These are phyloP conservation scores for Heliosperma pusillum DNA, from an alignment of 148 eudicot genomes.

Conservation along the genomic window DNA sequence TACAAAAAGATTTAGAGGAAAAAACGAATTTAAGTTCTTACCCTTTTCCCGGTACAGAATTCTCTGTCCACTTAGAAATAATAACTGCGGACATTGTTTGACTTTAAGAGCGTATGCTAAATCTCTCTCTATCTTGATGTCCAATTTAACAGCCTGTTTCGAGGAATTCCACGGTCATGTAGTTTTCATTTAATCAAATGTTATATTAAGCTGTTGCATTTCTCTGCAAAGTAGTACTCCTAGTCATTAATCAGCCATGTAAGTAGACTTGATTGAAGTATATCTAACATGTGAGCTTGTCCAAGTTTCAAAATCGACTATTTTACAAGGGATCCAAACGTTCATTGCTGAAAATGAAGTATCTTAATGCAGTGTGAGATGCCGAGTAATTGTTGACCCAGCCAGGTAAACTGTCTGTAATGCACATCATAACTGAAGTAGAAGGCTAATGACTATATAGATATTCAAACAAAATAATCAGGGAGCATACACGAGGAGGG, in stretches of 20 bases:
- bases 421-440: not conserved
- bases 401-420: not conserved
- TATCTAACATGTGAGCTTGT: not conserved
- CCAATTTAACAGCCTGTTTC: constrained; percentile 71
- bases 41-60: constrained; percentile 78
- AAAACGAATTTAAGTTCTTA: constrained; percentile 18
- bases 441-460: not conserved
- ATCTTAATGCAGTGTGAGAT: not conserved
- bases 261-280: not conserved
- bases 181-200: not conserved
- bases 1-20: not conserved
- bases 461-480: constrained; percentile 1
- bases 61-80: constrained; percentile 67
- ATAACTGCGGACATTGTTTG: constrained; percentile 69
- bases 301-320: not conserved
- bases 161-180: constrained; percentile 11
- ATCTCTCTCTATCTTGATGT: constrained; percentile 86
- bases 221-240: not conserved
- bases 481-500: constrained; percentile 81
- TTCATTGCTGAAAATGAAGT: not conserved
- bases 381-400: not conserved
- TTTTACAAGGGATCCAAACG: not conserved
- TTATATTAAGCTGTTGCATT: not conserved
- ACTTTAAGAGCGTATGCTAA: constrained; percentile 89
- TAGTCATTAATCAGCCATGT: not conserved